Evolutionary conservation across 345 rosid genomes (phyloP), one percentile per base, ranked within the genome.

Genomic region (Barbarea vulgaris): DNA sequence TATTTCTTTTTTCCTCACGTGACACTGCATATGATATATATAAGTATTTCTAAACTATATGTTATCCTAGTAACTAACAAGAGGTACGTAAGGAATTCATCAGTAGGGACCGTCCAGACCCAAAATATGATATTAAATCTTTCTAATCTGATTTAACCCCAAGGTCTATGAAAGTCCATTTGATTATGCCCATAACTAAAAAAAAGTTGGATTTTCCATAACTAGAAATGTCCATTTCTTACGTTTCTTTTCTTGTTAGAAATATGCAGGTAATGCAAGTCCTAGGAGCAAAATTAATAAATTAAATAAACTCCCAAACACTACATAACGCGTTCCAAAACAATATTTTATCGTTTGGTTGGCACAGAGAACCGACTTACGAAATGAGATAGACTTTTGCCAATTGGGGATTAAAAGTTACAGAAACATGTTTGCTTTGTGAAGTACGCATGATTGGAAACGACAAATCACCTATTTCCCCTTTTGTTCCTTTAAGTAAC

Each of bases 41-140:
- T 52, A 57, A 17, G 25, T 66, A 17, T 53, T 17, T 55, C 21
- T 55, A 34, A 64, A 33, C 22, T 56, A 54, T 15, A 30, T 68
- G 52, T 50, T 28, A 39, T 30, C 14, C 13, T 47, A 28, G 70
- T 62, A 62, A 33, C 37, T 53, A 31, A 42, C 65, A 24, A 46
- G 64, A 34, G 39, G 30, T 68, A 22, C 62, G 34, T 39, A 39
- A 67, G 15, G 18, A 64, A 56, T 64, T 73, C 27, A 46, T 57
- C 37, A 33, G 57, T 22, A 14, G 77, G 53, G 58, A 74, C 72
- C 66, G 60, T 58, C 74, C 69, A 59, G 31, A 75, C 15, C 68
- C 59, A 63, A 51, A 51, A 28, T 53, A 42, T 39, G 24, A 75
- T 57, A 48, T 27, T 8, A 57, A 8, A 37, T 24, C 2, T 31